Conservation (phyloP, 331 rosid species). For the Arachis monticola region DNA sequence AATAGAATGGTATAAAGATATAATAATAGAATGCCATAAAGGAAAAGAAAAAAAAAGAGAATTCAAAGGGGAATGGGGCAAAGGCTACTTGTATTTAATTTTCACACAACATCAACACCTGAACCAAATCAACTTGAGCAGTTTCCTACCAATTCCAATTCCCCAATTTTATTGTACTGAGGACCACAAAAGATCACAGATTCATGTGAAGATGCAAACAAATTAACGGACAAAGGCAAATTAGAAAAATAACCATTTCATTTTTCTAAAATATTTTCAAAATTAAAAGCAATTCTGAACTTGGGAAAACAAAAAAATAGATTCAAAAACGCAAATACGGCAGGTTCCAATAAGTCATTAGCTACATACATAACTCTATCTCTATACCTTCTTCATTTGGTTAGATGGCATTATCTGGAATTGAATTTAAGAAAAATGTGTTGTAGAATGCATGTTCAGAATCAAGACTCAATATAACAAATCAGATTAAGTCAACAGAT, state of each 20-base stretch:
- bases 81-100: constrained; percentile 7
- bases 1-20: background rate
- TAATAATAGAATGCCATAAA: background rate
- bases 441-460: too few relatives aligned
- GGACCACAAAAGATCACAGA: constrained; percentile 44
- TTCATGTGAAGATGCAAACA: constrained; percentile 23
- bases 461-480: too few relatives aligned
- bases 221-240: constrained; percentile 13
- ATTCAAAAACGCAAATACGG: too few relatives aligned
- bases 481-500: background rate
- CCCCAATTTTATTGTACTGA: constrained; percentile 33
- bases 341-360: too few relatives aligned
- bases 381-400: too few relatives aligned
- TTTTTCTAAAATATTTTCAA: too few relatives aligned
- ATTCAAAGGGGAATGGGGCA: background rate
- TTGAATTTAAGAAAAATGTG: too few relatives aligned
- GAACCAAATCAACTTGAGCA: constrained; percentile 40
- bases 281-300: too few relatives aligned
- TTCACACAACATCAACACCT: constrained; percentile 34
- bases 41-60: background rate
- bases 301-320: too few relatives aligned
- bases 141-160: constrained; percentile 30
- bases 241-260: too few relatives aligned
- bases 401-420: too few relatives aligned
- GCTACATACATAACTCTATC: too few relatives aligned